A percentile compares a stretch with the other conserved stretches of the same genome.
These are phyloP conservation scores for Yamadazyma conglobata DNA, from an alignment of 1,139 yeast species.

Conservation along the genomic window DNA sequence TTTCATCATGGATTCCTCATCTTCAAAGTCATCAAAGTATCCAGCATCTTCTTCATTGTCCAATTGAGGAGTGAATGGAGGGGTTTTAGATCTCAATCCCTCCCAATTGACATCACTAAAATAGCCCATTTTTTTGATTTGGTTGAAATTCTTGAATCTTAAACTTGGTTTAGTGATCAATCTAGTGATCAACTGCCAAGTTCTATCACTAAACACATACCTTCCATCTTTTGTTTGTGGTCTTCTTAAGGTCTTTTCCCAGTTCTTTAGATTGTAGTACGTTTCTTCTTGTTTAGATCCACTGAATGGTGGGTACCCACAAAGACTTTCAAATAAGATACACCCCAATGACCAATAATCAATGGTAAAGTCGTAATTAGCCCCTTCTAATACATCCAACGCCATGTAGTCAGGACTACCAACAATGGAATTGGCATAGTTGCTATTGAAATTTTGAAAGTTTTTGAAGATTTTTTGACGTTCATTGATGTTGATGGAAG, in stretches of 20 bases:
- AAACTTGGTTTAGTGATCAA: slow-evolving; percentile 77
- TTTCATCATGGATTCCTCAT: slow-evolving; percentile 95
- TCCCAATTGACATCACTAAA: slow-evolving; percentile 81
- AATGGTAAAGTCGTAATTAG: slow-evolving; percentile 89
- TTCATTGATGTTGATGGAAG: slow-evolving; percentile 76
- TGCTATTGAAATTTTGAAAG: slow-evolving; percentile 42
- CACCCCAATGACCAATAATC: slow-evolving; percentile 99
- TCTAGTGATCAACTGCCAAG: slow-evolving; percentile 84
- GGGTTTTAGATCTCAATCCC: slow-evolving; percentile 61
- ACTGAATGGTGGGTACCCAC: slow-evolving; percentile 96
- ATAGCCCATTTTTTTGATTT: slow-evolving; percentile 75
- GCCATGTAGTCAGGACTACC: slow-evolving; percentile 99
- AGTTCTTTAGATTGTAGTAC: slow-evolving; percentile 86
- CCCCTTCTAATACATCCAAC: slow-evolving; percentile 91
- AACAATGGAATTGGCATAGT: slow-evolving; percentile 81
- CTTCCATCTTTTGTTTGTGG: slow-evolving; percentile 93
- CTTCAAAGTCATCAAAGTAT: slow-evolving; percentile 95
- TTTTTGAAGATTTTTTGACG: slow-evolving; percentile 83
- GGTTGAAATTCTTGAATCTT: slow-evolving; percentile 75
- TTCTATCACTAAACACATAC: slow-evolving; percentile 90
- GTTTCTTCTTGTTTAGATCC: slow-evolving; percentile 95
- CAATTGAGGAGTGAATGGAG: slow-evolving; percentile 95
- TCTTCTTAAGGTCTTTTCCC: slow-evolving; percentile 84
- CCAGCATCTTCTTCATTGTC: slow-evolving; percentile 98
- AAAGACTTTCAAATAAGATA: slow-evolving; percentile 84